Evolutionary conservation across 768 basidiomycete genomes (phyloP), one percentile per base, ranked within the genome.

Genomic region (Candolleomyces eurysporus): DNA sequence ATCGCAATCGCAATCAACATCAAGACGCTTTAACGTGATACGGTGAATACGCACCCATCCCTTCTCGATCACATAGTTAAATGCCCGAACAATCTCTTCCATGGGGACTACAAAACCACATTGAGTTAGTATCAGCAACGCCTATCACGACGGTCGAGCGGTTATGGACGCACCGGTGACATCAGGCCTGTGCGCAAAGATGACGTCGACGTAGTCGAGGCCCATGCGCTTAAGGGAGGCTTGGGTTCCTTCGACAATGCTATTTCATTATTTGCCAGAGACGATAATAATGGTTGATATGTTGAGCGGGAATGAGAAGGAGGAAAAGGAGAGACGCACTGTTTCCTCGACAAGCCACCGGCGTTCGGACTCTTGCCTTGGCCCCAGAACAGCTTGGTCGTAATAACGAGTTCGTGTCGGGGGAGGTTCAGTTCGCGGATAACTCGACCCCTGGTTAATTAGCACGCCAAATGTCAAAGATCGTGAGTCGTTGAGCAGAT

Each of bases 331-430:
- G 55, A 39, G 7, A 76, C 84, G 58, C 63, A 86, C 85, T 87
- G 85, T 66, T 87, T 86, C 50, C 84, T 75, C 3, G 83, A 84
- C 10, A 86, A 72, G 22, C 85, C 86, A 56, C 71, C 72, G 63
- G 78, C 81, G 65, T 89, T 89, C 0, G 82, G 86, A 48, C 85
- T 88, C n/a, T 40, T 19, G 26, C 71, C 69, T 58, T 84, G 74
- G 4, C 92, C 92, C 81, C 89, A 93, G 79, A 85, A 93, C 45
- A 93, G 62, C 72, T 93, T 93, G 60, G 92, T 94, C n/a, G 87
- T 84, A 67, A 94, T 78, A 56, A 94, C 80, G 14, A 92, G 73
- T 67, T 93, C 91, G 13, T 79, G 76, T 32, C 90, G 81, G 40
- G 84, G 80, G 65, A 86, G 76, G 8, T 83, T 82, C 17, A 91